Percentiles rank a stretch among this genome's conserved stretches.
phyloP scores from a whole-genome alignment of 2,329 filamentous ascomycete genomes.

The Decorospora gaudefroyi region DNA sequence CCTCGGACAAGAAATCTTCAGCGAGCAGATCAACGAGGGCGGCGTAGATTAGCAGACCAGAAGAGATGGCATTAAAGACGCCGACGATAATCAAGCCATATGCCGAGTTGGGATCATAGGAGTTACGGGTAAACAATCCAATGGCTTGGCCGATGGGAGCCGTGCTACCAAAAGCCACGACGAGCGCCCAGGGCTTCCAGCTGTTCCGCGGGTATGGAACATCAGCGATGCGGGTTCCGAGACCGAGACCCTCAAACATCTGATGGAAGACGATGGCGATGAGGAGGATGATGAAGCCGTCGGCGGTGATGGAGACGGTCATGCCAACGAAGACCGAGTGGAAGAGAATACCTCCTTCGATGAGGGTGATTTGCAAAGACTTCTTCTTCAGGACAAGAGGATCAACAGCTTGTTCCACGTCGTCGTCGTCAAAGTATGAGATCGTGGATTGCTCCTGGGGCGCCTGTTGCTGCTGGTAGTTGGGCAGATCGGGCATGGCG shows the following conservation, averaged over 20 bases:
- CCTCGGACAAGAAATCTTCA: slow-evolving; percentile 65
- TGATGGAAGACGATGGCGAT: slow-evolving; percentile 67
- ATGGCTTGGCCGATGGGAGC: slow-evolving; percentile 69
- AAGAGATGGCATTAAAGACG: slow-evolving; percentile 69
- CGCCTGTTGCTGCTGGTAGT: slow-evolving; percentile 36
- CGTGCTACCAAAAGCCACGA: slow-evolving; percentile 66
- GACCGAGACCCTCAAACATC: slow-evolving; percentile 66
- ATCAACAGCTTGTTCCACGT: slow-evolving; percentile 46
- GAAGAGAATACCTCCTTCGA: slow-evolving; percentile 66
- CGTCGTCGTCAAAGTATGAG: slow-evolving; percentile 47
- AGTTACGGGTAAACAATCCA: slow-evolving; percentile 60
- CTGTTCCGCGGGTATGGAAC: slow-evolving; percentile 63
- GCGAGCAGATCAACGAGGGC: slow-evolving; percentile 66
- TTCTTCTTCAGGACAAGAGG: slow-evolving; percentile 47
- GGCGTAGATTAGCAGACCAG: slow-evolving; percentile 64
- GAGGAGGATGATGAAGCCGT: slow-evolving; percentile 63
- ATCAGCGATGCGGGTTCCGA: slow-evolving; percentile 63
- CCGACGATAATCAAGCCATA: slow-evolving; percentile 68
- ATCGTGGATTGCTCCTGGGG: slow-evolving; percentile 26
- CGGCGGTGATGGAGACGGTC: slow-evolving; percentile 62
- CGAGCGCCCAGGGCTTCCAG: slow-evolving; percentile 63
- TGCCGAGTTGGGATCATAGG: slow-evolving; percentile 66
- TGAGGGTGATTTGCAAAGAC: slow-evolving; percentile 49
- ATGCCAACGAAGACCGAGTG: slow-evolving; percentile 68
- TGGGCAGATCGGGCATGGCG: slow-evolving; percentile 39